Conservation (phyloP, 768 basidiomycete species). For the Pleurotus ostreatus region DNA sequence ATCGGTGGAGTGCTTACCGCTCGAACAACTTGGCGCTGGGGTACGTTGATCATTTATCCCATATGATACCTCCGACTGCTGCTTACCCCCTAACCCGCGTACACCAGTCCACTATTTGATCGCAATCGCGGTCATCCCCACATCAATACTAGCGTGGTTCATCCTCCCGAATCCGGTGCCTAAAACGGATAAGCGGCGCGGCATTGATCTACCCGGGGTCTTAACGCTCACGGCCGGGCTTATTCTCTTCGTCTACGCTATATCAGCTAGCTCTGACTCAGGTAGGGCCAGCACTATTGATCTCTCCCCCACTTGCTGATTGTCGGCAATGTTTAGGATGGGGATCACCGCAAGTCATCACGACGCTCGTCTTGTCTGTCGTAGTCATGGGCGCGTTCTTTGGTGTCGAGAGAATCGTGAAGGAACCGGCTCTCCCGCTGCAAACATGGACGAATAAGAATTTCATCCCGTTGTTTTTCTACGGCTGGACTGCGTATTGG, state of each 20-base stretch:
- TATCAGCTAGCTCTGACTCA: conserved; percentile 32
- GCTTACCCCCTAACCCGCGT: not conserved
- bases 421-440: conserved; percentile 24
- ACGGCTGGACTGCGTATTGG: conserved; percentile 14
- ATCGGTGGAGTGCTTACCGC: conserved; percentile 36
- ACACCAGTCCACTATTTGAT: conserved; percentile 36
- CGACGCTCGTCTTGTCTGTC: conserved; percentile 38
- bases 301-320: not conserved
- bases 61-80: too few relatives aligned
- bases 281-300: not conserved
- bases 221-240: conserved; percentile 15
- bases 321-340: conserved; percentile 29
- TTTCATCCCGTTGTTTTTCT: conserved; percentile 32
- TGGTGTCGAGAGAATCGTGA: conserved; percentile 32
- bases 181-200: not conserved
- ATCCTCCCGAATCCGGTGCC: conserved; percentile 7
- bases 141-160: conserved; percentile 11
- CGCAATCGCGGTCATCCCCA: conserved; percentile 27
- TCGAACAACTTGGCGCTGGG: conserved; percentile 38
- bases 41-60: not conserved
- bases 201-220: conserved; percentile 15
- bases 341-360: conserved; percentile 35
- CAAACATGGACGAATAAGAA: conserved; percentile 35
- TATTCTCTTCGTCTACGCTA: conserved; percentile 31
- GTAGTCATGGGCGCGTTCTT: conserved; percentile 35